These are phyloP conservation scores for Fonsecaea pedrosoi DNA, from an alignment of 2,329 filamentous ascomycete genomes.

Conservation along the genomic window DNA sequence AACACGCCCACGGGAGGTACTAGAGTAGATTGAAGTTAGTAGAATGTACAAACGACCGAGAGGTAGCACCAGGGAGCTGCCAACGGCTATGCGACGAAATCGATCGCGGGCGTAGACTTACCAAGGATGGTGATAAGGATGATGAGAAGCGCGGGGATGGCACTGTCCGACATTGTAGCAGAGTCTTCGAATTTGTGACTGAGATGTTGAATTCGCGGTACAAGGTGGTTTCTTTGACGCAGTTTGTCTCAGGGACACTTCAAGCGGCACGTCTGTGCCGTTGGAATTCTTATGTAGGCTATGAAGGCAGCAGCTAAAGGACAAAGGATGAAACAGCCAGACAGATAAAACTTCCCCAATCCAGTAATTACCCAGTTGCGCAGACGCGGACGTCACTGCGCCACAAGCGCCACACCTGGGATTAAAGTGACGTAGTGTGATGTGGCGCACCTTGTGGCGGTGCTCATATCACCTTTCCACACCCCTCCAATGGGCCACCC, in stretches of 20 bases:
- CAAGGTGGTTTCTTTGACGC: background rate
- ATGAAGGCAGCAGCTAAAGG: background rate
- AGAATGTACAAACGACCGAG: no score
- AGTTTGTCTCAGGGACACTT: background rate
- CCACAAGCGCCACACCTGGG: background rate
- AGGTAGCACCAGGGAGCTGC: slow-evolving; percentile 9
- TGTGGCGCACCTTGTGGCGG: background rate
- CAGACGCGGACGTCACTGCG: background rate
- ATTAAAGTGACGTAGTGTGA: background rate
- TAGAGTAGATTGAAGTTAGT: background rate
- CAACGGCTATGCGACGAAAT: background rate
- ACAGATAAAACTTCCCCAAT: background rate
- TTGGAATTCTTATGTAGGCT: background rate
- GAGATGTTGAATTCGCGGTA: background rate
- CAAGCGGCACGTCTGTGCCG: background rate
- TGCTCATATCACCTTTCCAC: background rate
- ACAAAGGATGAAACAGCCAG: background rate
- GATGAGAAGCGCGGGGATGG: slow-evolving; percentile 39
- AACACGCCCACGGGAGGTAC: slow-evolving; percentile 89
- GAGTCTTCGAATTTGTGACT: slow-evolving; percentile 1
- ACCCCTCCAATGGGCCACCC: background rate
- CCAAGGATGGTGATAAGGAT: slow-evolving; percentile 41
- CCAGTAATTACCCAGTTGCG: background rate
- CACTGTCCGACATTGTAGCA: slow-evolving; percentile 36
- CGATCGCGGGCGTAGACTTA: slow-evolving; percentile 21